These are phyloP conservation scores for Leersia perrieri DNA, from an alignment of 176 grass and related monocot genomes.

Conservation along the genomic window DNA sequence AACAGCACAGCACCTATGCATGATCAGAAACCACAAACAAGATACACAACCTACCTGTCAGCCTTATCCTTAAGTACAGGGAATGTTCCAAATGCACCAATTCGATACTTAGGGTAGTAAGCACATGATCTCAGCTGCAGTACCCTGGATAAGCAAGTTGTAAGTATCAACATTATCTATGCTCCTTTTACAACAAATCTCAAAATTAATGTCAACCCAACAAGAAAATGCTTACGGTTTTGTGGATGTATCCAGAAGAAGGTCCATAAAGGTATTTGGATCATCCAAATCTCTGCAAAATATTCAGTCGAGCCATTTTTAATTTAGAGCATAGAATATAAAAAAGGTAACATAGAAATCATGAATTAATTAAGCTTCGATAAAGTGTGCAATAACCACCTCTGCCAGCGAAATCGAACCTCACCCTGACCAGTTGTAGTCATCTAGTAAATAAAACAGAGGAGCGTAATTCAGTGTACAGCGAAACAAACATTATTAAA, in stretches of 20 bases:
- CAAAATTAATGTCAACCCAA: slow-evolving; percentile 2
- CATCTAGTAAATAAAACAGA: slow-evolving; percentile 42
- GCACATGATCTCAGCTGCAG: slow-evolving; percentile 47
- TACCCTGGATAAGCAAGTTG: slow-evolving; percentile 31
- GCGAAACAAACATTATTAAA: too few relatives aligned
- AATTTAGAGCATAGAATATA: neutral
- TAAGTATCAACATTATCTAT: neutral
- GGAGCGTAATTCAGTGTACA: too few relatives aligned
- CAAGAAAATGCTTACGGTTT: slow-evolving; percentile 41
- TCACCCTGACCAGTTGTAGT: slow-evolving; percentile 40
- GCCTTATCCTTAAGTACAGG: slow-evolving; percentile 48
- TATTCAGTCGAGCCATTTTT: neutral
- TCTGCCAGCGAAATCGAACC: slow-evolving; percentile 63
- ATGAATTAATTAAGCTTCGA: neutral
- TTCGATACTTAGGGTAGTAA: slow-evolving; percentile 47
- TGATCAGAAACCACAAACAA: neutral
- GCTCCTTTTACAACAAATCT: neutral
- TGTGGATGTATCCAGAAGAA: slow-evolving; percentile 45
- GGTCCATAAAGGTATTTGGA: slow-evolving; percentile 62
- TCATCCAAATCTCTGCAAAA: slow-evolving; percentile 49
- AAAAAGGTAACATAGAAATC: too few relatives aligned
- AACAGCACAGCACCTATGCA: too few relatives aligned
- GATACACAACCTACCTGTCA: slow-evolving; percentile 38
- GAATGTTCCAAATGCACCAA: slow-evolving; percentile 58
- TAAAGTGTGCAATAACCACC: slow-evolving; percentile 10